Base-by-base conservation (phyloP, 306 rosid species). In the Crotalaria pallida region DNA sequence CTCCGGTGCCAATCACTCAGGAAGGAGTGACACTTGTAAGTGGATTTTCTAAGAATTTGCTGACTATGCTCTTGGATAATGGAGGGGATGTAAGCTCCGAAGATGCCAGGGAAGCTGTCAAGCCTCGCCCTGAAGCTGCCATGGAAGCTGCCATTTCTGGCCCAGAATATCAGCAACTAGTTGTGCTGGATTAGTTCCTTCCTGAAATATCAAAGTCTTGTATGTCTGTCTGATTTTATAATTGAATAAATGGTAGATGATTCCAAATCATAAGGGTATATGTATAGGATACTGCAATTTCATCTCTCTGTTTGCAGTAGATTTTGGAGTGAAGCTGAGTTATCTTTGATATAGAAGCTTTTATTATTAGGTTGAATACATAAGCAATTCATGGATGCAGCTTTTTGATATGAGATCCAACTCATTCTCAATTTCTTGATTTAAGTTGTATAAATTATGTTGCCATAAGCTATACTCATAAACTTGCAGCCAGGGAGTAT, bases 31-130 rank as follows among this genome's bases (percentile, higher is more conserved):
- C 93, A 0, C 55, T 87, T 26, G 84, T 90, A 1, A 84, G 93
- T 52, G 96, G 91, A 29, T 89, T 80, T 33, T 89, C 96, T 0
- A 89, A 89, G 91, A 89, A 89, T 82, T 48, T 89, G 65, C 36
- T 87, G 73, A 86, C 75, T n/a, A 12, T 85, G 57, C 87, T 89
- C 78, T 31, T 87, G 77, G 81, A 83, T 23, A 73, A 78, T 10
- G 85, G 76, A 3, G 90, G 90, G 0, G 77, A 65, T 5, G 13
- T 83, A n/a, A 69, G 56, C 63, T 85, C 89, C 0, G 51, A 12
- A 38, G 36, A 24, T 1, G 67, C 77, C 64, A 81, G 79, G 88
- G 82, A 76, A 76, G 57, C 58, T 27, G 89, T 87, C 0, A 82
- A 80, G 7, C 59, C 83, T 57, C 86, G 87, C 12, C 72, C 63